A percentile compares a stretch with the other conserved stretches of the same genome.
phyloP scores from a whole-genome alignment of 2,329 filamentous ascomycete genomes.

The Trichothecium roseum region DNA sequence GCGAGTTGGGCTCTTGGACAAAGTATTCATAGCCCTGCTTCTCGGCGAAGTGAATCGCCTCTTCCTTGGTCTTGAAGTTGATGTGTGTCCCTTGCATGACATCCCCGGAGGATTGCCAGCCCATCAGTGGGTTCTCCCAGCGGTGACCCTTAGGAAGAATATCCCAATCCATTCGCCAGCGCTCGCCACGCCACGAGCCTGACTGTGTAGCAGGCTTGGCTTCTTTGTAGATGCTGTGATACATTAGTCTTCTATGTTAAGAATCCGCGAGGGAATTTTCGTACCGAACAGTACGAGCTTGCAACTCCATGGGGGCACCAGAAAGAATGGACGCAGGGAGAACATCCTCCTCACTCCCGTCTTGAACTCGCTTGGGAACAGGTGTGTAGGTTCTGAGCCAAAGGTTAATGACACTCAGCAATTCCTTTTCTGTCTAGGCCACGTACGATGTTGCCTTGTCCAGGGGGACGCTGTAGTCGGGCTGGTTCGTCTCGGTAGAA shows the following conservation, averaged over 20 bases:
- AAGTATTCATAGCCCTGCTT: slow-evolving; percentile 99
- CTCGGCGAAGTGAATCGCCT: slow-evolving; percentile 88
- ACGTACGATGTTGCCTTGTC: slow-evolving; percentile 85
- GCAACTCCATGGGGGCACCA: slow-evolving; percentile 85
- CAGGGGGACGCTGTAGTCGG: slow-evolving; percentile 69
- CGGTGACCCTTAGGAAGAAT: slow-evolving; percentile 82
- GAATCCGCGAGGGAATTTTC: slow-evolving; percentile 11
- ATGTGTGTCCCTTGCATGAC: slow-evolving; percentile 90
- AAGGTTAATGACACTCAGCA: slow-evolving; percentile 5
- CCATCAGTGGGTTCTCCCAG: slow-evolving; percentile 98
- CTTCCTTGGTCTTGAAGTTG: slow-evolving; percentile 86
- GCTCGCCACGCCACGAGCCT: slow-evolving; percentile 70
- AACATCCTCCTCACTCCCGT: slow-evolving; percentile 68
- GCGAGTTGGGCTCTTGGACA: slow-evolving; percentile 89
- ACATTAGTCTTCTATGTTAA: slow-evolving; percentile 3
- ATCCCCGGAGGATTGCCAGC: slow-evolving; percentile 94
- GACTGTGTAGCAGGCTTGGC: slow-evolving; percentile 95
- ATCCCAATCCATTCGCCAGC: slow-evolving; percentile 99
- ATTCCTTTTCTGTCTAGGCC: background rate
- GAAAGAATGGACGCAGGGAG: slow-evolving; percentile 80
- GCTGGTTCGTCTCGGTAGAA: slow-evolving; percentile 48
- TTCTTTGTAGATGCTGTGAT: slow-evolving; percentile 74
- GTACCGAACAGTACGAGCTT: slow-evolving; percentile 89
- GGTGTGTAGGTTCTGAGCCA: slow-evolving; percentile 71
- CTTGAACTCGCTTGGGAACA: slow-evolving; percentile 78